phyloP scores from a whole-genome alignment of 1,139 yeast genomes.

The Kurtzmaniella quercitrusa region DNA sequence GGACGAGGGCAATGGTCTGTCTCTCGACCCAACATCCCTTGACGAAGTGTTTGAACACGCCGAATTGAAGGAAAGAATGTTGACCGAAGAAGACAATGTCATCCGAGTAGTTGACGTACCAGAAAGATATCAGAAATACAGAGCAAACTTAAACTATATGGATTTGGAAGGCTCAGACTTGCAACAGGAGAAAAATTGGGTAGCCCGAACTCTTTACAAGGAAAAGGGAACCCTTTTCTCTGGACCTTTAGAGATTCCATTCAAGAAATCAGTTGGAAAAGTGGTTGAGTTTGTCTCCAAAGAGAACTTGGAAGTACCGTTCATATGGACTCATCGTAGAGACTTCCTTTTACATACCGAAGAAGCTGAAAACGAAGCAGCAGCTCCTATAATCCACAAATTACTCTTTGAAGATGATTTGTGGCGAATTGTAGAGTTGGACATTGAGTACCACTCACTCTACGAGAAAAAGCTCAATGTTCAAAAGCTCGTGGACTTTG shows the following conservation, averaged over 20 bases:
- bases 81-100: conserved; percentile 87
- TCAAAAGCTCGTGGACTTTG: conserved; percentile 50
- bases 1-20: conserved; percentile 51
- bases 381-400: conserved; percentile 36
- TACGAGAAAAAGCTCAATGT: conserved; percentile 70
- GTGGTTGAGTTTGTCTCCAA: conserved; percentile 75
- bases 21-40: conserved; percentile 57
- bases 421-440: conserved; percentile 86
- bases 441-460: conserved; percentile 83
- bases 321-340: conserved; percentile 92
- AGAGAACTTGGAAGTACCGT: conserved; percentile 89
- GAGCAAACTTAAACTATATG: conserved; percentile 61
- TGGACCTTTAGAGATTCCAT: conserved; percentile 51
- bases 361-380: conserved; percentile 38
- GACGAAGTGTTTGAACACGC: conserved; percentile 93
- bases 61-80: conserved; percentile 83
- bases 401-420: conserved; percentile 76
- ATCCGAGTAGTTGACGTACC: conserved; percentile 88
- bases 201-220: conserved; percentile 50
- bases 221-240: conserved; percentile 42
- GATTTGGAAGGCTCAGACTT: conserved; percentile 68
- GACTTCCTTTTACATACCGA: conserved; percentile 71
- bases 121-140: conserved; percentile 80
- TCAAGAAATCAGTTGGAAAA: conserved; percentile 66
- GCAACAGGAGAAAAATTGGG: conserved; percentile 73